Evolutionary conservation across 2,329 filamentous ascomycete species (phyloP), one percentile per base, ranked within the genome.

Genomic region (Clonostachys rhizophaga): DNA sequence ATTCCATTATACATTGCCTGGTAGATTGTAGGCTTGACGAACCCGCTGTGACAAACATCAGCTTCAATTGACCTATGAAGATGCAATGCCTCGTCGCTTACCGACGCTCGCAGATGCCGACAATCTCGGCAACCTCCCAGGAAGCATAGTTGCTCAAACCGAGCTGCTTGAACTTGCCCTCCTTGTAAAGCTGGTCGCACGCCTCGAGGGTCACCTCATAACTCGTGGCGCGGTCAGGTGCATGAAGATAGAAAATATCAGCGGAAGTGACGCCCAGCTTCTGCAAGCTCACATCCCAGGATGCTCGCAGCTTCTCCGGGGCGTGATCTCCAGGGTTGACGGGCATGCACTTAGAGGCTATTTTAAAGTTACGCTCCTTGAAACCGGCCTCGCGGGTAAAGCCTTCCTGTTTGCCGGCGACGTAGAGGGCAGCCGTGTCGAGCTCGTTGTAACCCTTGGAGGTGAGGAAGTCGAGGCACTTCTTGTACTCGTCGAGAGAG

Each of bases 61-160:
- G 36, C 3, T 43, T 16, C 42, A 13, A 9, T 17, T 24, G n/a
- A 6, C 17, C 16, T 16, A 7, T 8, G 13, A 24, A 17, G n/a
- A 24, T 14, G 8, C 40, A 8, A 3, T 8, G 2, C 4, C 17
- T 39, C 11, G 8, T n/a, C 3, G 16, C 42, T 20, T 16, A 43
- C 42, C 42, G 77, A 62, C 81, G 75, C 48, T 81, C 79, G 66
- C 83, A 87, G 36, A 84, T 78, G 53, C 84, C 81, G 43, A 81
- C 83, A 8, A 90, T 76, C 63, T 91, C 86, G 0, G 87, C 87
- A 4, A 91, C 84, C 59, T 91, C 87, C 66, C 84, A 91, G 1
- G 87, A 79, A 0, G 86, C 83, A 57, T 79, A 91, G 62, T 91
- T 91, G 54, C 76, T 83, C 40, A 91, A 61, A 2, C 86, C 87